Conservation (phyloP, 2,329 filamentous ascomycete genomes). For the Lachnellula willkommii region DNA sequence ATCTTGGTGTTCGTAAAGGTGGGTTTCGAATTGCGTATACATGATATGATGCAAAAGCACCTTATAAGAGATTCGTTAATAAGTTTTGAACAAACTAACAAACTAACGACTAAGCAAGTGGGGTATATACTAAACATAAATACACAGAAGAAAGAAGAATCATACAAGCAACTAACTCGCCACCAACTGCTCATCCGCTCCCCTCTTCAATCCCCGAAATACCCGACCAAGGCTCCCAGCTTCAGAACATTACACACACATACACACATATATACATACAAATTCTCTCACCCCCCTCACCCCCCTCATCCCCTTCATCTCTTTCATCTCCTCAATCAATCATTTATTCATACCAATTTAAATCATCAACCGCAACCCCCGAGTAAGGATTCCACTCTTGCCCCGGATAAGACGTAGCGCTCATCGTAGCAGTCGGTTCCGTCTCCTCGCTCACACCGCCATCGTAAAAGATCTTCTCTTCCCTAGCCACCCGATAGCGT, state of each 20-base stretch:
- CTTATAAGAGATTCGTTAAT: no score
- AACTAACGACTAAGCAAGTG: not conserved
- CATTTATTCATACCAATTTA: not conserved
- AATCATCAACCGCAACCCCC: not conserved
- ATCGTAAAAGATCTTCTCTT: constrained; percentile 49
- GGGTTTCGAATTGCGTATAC: not conserved
- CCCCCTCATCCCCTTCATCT: not conserved
- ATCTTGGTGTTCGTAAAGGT: not conserved
- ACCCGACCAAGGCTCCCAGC: no score
- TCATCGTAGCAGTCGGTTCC: constrained; percentile 47
- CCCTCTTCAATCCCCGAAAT: no score
- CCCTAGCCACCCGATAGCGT: constrained; percentile 20
- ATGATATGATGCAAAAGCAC: no score
- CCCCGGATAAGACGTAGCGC: constrained; percentile 62
- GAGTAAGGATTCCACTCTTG: constrained; percentile 52
- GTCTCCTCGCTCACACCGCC: constrained; percentile 38
- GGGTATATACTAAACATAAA: not conserved
- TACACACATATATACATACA: not conserved
- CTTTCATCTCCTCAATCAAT: not conserved
- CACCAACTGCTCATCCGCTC: no score
- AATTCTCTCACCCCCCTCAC: not conserved
- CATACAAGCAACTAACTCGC: no score
- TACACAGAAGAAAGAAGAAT: not conserved
- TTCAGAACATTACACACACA: no score
- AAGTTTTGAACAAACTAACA: not conserved